phyloP scores from a whole-genome alignment of 2,329 filamentous ascomycete species.

The Cladosporium sphaerospermum region DNA sequence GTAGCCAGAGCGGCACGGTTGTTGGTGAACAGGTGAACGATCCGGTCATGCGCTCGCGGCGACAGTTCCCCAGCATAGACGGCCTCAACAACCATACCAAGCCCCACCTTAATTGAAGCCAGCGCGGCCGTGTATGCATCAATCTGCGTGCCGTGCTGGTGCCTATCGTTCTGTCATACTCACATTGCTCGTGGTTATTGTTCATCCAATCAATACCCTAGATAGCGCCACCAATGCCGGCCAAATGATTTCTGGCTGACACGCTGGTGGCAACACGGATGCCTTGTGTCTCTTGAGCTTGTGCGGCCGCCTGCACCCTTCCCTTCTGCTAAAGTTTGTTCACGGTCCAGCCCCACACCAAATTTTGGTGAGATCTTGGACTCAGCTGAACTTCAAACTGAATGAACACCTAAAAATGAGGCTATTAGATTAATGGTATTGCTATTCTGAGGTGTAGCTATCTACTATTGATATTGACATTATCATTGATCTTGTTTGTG shows the following conservation, averaged over 20 bases:
- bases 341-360: too few species aligned
- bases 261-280: conserved; percentile 3
- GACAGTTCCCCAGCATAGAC: background rate
- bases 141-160: background rate
- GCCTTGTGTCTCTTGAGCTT: background rate
- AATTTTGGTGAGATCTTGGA: too few species aligned
- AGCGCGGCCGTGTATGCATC: background rate
- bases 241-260: conserved; percentile 1
- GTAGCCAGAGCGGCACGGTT: background rate
- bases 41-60: background rate
- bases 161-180: conserved; percentile 3
- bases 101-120: conserved; percentile 1
- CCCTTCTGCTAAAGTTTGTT: too few species aligned
- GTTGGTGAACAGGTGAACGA: background rate
- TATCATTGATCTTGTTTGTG: too few species aligned
- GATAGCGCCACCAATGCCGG: background rate
- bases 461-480: too few species aligned
- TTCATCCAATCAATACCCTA: background rate
- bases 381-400: too few species aligned
- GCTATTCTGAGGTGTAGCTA: too few species aligned
- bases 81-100: background rate
- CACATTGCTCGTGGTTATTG: background rate
- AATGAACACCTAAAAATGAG: too few species aligned
- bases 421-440: too few species aligned
- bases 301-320: background rate